Percentiles rank a stretch among this genome's conserved stretches.
These are phyloP conservation scores for Yarrowia bubula DNA, from an alignment of 805 yeast genomes.

Conservation along the genomic window DNA sequence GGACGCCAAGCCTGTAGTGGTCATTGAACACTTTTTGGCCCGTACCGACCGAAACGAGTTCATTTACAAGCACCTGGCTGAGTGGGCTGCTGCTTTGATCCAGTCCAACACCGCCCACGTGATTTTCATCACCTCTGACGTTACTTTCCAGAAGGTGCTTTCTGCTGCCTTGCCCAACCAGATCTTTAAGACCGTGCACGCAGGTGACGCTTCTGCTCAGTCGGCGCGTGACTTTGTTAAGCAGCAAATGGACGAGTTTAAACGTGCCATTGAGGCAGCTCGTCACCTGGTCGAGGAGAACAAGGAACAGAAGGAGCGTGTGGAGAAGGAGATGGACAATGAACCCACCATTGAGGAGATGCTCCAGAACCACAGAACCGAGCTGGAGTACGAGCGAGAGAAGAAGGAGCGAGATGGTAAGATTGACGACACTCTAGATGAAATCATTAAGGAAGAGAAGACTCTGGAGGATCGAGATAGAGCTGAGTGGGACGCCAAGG, in stretches of 20 bases:
- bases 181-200: constrained; percentile 68
- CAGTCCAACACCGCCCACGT: constrained; percentile 86
- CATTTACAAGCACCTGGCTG: constrained; percentile 71
- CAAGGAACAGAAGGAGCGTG: not conserved
- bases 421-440: constrained; percentile 17
- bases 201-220: constrained; percentile 75
- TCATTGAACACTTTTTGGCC: constrained; percentile 68
- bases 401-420: constrained; percentile 32
- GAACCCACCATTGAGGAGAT: constrained; percentile 43
- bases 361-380: constrained; percentile 37
- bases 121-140: constrained; percentile 79
- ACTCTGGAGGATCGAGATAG: not conserved
- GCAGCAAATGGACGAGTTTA: constrained; percentile 29
- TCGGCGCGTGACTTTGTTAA: constrained; percentile 61
- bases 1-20: constrained; percentile 78
- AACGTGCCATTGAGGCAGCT: constrained; percentile 20
- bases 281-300: constrained; percentile 5
- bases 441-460: constrained; percentile 17
- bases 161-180: constrained; percentile 78
- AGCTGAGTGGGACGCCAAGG: not conserved
- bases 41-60: constrained; percentile 58
- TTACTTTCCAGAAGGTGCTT: constrained; percentile 67
- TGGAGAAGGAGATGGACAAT: not conserved
- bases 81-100: constrained; percentile 81
- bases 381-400: constrained; percentile 38